phyloP scores from a whole-genome alignment of 2,329 filamentous ascomycete species.

The Trichoderma semiorbis region DNA sequence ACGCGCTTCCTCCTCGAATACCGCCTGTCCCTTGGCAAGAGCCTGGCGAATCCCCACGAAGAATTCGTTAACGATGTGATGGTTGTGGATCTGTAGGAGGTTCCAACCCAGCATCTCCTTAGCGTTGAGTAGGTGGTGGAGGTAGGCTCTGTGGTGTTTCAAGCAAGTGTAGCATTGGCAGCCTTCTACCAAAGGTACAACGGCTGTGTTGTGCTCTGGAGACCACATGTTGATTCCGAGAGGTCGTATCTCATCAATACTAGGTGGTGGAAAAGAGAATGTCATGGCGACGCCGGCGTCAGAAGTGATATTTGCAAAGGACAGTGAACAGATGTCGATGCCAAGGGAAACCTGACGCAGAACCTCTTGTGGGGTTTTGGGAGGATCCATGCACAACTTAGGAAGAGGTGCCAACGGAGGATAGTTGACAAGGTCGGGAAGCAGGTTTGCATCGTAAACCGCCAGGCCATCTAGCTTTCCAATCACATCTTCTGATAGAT shows the following conservation, averaged over 20 bases:
- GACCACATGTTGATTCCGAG: conserved; percentile 81
- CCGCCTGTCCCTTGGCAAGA: conserved; percentile 52
- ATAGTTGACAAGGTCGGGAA: conserved; percentile 61
- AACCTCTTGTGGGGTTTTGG: conserved; percentile 69
- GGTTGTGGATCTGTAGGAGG: conserved; percentile 88
- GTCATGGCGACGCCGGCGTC: conserved; percentile 82
- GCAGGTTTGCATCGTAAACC: conserved; percentile 69
- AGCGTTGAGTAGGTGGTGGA: conserved; percentile 82
- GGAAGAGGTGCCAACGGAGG: conserved; percentile 59
- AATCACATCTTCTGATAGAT: conserved; percentile 61
- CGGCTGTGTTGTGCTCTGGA: conserved; percentile 55
- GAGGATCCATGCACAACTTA: conserved; percentile 69
- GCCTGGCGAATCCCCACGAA: conserved; percentile 66
- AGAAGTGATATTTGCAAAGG: conserved; percentile 70
- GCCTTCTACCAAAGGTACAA: conserved; percentile 56
- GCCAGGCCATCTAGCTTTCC: conserved; percentile 65
- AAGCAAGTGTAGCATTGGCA: conserved; percentile 84
- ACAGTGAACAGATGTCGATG: conserved; percentile 73
- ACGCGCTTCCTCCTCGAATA: conserved; percentile 54
- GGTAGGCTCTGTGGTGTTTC: conserved; percentile 78
- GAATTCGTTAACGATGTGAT: conserved; percentile 67
- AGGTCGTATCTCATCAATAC: conserved; percentile 33
- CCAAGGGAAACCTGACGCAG: conserved; percentile 73
- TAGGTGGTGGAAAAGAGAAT: conserved; percentile 65
- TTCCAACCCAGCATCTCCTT: conserved; percentile 98